Conservation (phyloP, 495 filamentous ascomycete genomes). For the Penicillium silybi region DNA sequence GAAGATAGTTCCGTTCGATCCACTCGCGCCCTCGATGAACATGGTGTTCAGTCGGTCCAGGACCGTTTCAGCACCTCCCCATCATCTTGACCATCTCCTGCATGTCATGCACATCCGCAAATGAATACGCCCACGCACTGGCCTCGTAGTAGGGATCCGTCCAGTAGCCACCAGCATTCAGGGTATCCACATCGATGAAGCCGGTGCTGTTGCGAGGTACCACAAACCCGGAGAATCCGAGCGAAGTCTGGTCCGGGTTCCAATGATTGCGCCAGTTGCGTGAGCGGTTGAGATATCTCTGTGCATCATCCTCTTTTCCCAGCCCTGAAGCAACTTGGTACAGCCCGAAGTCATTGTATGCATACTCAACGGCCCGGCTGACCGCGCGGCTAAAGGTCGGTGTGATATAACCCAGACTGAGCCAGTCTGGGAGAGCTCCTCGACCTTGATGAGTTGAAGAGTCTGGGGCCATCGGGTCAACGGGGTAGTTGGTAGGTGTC, state of each 20-base stretch:
- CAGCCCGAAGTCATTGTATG: slow-evolving; percentile 65
- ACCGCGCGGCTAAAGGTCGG: slow-evolving; percentile 58
- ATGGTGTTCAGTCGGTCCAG: slow-evolving; percentile 39
- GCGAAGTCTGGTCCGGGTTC: slow-evolving; percentile 51
- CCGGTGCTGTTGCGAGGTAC: slow-evolving; percentile 55
- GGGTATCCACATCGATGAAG: slow-evolving; percentile 56
- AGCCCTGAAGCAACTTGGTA: slow-evolving; percentile 50
- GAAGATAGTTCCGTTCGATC: slow-evolving; percentile 46
- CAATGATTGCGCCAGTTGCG: slow-evolving; percentile 73
- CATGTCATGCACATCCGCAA: slow-evolving; percentile 67
- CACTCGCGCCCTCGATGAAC: slow-evolving; percentile 43
- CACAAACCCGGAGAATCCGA: slow-evolving; percentile 61
- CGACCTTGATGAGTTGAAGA: slow-evolving; percentile 67
- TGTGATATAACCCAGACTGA: slow-evolving; percentile 60
- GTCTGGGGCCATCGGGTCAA: slow-evolving; percentile 56
- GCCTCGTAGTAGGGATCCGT: slow-evolving; percentile 59
- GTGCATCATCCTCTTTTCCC: slow-evolving; percentile 45
- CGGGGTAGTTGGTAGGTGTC: slow-evolving; percentile 56
- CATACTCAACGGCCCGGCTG: slow-evolving; percentile 64
- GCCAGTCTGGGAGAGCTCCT: slow-evolving; percentile 68
- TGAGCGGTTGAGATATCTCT: slow-evolving; percentile 61
- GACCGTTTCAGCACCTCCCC: slow-evolving; percentile 50
- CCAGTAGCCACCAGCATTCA: slow-evolving; percentile 58
- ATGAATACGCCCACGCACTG: slow-evolving; percentile 65
- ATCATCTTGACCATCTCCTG: slow-evolving; percentile 50